phyloP scores from a whole-genome alignment of 2,329 filamentous ascomycete genomes.

The Didymella lethalis region DNA sequence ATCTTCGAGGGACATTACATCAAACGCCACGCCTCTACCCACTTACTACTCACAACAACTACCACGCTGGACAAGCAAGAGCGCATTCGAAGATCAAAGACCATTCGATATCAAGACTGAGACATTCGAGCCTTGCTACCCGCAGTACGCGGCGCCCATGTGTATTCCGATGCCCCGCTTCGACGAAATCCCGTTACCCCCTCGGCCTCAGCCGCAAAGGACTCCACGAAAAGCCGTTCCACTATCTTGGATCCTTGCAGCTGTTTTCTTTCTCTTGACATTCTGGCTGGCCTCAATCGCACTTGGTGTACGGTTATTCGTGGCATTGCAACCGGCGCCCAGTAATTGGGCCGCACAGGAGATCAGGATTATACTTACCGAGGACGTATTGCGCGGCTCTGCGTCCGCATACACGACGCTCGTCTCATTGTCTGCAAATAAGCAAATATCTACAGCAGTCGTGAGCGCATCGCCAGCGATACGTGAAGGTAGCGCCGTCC shows the following conservation, averaged over 20 bases:
- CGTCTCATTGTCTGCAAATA: slow-evolving; percentile 1
- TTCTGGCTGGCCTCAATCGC: slow-evolving; percentile 36
- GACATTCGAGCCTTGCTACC: slow-evolving; percentile 21
- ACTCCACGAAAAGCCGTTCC: slow-evolving; percentile 17
- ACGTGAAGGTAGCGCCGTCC: not conserved
- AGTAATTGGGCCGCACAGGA: slow-evolving; percentile 18
- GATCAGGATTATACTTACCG: slow-evolving; percentile 31
- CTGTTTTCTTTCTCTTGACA: slow-evolving; percentile 33
- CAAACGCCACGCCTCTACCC: slow-evolving; percentile 32
- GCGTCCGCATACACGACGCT: slow-evolving; percentile 4
- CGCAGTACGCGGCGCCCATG: slow-evolving; percentile 17
- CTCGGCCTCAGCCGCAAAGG: slow-evolving; percentile 16
- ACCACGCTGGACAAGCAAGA: slow-evolving; percentile 20
- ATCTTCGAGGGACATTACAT: slow-evolving; percentile 27
- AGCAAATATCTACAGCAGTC: not conserved
- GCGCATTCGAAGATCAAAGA: slow-evolving; percentile 20
- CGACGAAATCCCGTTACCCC: slow-evolving; percentile 20
- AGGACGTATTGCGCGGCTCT: slow-evolving; percentile 12
- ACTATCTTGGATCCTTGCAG: slow-evolving; percentile 38
- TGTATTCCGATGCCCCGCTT: slow-evolving; percentile 8
- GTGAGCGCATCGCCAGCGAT: slow-evolving; percentile 1
- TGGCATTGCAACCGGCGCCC: slow-evolving; percentile 22
- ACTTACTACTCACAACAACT: slow-evolving; percentile 31
- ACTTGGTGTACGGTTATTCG: slow-evolving; percentile 29
- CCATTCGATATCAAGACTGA: slow-evolving; percentile 16